Evolutionary conservation across 331 rosid species (phyloP).

Genomic region (Spiraea crenata): DNA sequence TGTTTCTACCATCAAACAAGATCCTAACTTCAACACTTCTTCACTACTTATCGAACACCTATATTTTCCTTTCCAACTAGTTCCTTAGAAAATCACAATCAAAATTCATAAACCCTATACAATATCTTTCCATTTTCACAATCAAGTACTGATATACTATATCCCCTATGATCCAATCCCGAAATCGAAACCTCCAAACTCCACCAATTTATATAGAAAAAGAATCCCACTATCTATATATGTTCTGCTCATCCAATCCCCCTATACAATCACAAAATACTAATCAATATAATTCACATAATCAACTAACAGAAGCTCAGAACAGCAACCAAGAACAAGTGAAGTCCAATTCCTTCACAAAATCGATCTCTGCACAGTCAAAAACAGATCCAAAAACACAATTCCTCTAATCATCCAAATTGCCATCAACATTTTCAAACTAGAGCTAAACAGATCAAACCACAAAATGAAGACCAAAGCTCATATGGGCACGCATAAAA

Average conservation of each 20-base stretch:
- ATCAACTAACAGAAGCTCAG: conserved; percentile 17
- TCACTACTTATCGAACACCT: conserved; percentile 7
- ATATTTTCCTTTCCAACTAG: conserved; percentile 14
- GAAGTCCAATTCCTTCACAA: conserved; percentile 4
- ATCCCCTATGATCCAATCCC: conserved; percentile 9
- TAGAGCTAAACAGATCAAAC: conserved; percentile 14
- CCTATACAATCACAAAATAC: conserved; percentile 10
- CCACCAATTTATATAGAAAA: conserved; percentile 13
- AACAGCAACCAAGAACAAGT: conserved; percentile 13
- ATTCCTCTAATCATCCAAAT: conserved; percentile 13
- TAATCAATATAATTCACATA: conserved; percentile 23
- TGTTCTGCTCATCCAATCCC: conserved; percentile 15
- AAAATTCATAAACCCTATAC: conserved; percentile 19
- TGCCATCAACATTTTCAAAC: conserved; percentile 24
- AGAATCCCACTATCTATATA: conserved; percentile 16
- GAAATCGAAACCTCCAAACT: conserved; percentile 9
- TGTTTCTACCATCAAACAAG: conserved; percentile 5
- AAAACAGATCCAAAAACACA: conserved; percentile 9
- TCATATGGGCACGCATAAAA: conserved; percentile 10
- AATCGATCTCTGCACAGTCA: conserved; percentile 27
- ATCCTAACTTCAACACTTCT: conserved; percentile 24
- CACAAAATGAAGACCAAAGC: neutral
- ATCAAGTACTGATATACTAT: neutral
- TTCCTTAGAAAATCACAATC: neutral
- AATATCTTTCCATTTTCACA: conserved; percentile 8